Conservation (phyloP, 228 moss, liverwort and hornwort species). For the Sphagnum magellanicum region DNA sequence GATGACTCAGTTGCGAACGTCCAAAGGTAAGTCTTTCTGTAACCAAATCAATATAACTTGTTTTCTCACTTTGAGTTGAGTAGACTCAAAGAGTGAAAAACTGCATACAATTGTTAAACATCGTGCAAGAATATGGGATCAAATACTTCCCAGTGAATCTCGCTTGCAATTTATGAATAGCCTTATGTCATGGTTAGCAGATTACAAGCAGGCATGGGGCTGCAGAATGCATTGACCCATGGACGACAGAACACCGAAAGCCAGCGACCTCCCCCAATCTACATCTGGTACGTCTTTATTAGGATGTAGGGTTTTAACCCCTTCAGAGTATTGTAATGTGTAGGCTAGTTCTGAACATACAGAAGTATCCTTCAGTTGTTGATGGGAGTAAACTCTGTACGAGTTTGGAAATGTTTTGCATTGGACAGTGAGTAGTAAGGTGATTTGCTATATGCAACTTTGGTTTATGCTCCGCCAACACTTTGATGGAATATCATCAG, state of each 20-base stretch:
- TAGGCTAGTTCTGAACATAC: too few species aligned
- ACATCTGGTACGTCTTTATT: not conserved
- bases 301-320: too few species aligned
- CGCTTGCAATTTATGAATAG: too few species aligned
- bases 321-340: too few species aligned
- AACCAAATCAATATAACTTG: not conserved
- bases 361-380: too few species aligned
- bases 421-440: too few species aligned
- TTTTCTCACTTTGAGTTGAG: not conserved
- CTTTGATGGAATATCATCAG: too few species aligned
- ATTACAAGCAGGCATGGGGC: not conserved
- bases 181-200: not conserved
- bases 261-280: not conserved
- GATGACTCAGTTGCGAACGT: conserved; percentile 1
- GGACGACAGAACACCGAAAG: not conserved
- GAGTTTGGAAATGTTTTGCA: too few species aligned
- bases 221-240: not conserved
- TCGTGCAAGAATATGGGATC: not conserved
- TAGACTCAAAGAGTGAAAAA: not conserved
- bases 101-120: not conserved
- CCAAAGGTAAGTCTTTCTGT: not conserved
- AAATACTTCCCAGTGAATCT: not conserved
- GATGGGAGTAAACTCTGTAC: too few species aligned
- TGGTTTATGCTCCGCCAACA: too few species aligned
- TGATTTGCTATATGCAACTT: too few species aligned